phyloP scores from a whole-genome alignment of 352 stramenopile species.

The Globisporangium apiculatum region DNA sequence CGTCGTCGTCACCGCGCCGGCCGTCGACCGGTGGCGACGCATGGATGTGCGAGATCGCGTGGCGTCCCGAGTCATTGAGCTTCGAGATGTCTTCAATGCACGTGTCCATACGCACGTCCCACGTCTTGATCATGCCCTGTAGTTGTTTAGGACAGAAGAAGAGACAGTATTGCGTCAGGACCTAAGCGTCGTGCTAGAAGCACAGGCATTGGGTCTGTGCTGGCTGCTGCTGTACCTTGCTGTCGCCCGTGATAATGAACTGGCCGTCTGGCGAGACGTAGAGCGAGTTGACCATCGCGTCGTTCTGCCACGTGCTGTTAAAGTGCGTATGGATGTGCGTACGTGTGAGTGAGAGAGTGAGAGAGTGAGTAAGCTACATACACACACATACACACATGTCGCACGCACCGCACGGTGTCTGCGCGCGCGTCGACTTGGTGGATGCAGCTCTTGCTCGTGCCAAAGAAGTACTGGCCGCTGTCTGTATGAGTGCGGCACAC shows the following conservation, averaged over 20 bases:
- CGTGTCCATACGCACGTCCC: slow-evolving; percentile 75
- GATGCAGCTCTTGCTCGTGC: slow-evolving; percentile 74
- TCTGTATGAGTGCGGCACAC: slow-evolving; percentile 27
- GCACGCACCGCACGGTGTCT: slow-evolving; percentile 22
- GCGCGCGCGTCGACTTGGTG: slow-evolving; percentile 68
- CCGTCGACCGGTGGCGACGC: slow-evolving; percentile 66
- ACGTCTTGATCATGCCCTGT: slow-evolving; percentile 81
- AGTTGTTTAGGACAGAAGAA: too few species aligned
- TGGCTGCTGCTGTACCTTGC: slow-evolving; percentile 73
- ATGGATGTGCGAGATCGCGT: slow-evolving; percentile 82
- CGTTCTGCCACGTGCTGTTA: slow-evolving; percentile 66
- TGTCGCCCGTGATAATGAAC: slow-evolving; percentile 75
- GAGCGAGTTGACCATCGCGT: slow-evolving; percentile 84
- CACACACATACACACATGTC: background rate
- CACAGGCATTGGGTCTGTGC: too few species aligned
- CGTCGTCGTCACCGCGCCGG: slow-evolving; percentile 51
- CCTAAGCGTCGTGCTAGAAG: background rate
- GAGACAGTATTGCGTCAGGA: background rate
- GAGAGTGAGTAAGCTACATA: background rate
- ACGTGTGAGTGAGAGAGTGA: background rate
- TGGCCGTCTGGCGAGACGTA: slow-evolving; percentile 72
- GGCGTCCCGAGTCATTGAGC: slow-evolving; percentile 66
- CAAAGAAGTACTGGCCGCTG: slow-evolving; percentile 76
- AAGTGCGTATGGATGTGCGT: too few species aligned
- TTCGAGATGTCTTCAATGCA: slow-evolving; percentile 75